Base-by-base conservation (phyloP, 257 asterid species). In the Rehmannia glutinosa region DNA sequence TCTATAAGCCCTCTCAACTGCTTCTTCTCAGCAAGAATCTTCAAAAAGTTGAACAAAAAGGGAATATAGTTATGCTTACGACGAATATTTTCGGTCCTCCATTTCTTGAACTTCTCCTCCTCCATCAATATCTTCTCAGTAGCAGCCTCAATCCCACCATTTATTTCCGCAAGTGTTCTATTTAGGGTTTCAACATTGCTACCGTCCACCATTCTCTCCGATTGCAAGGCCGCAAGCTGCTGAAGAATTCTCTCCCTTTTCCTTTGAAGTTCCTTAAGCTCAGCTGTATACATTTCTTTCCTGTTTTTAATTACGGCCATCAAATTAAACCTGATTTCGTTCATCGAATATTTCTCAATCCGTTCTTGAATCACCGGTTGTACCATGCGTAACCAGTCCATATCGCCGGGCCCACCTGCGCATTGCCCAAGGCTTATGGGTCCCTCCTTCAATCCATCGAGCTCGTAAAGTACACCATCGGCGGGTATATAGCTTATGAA, bases 21-120 rank as follows among this genome's bases (percentile, higher is more conserved):
- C 85, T 89, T 83, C 91, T 89, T 89, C 71, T 89, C 97, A 7
- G 97, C 97, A 56, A 89, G 97, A 66, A 87, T 73, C 90, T 89
- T 87, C 79, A 89, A 64, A 63, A 89, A 89, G 86, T 89, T 89
- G 78, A 87, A 87, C 82, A 89, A 64, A 74, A 89, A 89, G 1
- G 95, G 95, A 8, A 89, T 87, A 39, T 85, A 87, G 51, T 89
- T 87, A 76, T 89, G 97, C 78, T 89, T 89, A 23, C 97, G 69
- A n/a, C 95, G 81, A 24, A 83, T 77, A 21, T 87, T 89, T 53
- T 89, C 96, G 0, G 87, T 85, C 69, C 81, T 80, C 97, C 97
- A 89, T 78, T 87, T 89, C 86, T 89, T 89, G 74, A 83, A 80
- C 80, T 89, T 89, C 76, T 89, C 97, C 75, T 89, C 95, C 86